phyloP scores from a whole-genome alignment of 2,329 filamentous ascomycete genomes.

The Penicillium capsulatum region DNA sequence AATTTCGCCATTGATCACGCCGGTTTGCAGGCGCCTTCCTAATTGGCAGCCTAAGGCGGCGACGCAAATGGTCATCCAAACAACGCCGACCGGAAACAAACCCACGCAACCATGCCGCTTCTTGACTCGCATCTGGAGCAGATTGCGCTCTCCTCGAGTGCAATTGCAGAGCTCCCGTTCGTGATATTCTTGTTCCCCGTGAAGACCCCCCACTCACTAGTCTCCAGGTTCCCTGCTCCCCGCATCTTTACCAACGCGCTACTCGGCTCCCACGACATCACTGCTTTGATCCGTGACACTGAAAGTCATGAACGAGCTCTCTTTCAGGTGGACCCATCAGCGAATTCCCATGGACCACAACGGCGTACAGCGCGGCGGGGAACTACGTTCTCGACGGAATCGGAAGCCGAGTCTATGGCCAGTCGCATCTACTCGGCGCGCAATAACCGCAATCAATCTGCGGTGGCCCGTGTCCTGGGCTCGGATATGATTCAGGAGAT shows the following conservation, averaged over 20 bases:
- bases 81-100: background rate
- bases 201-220: background rate
- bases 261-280: slow-evolving; percentile 85
- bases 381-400: slow-evolving; percentile 46
- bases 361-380: slow-evolving; percentile 46
- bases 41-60: slow-evolving; percentile 14
- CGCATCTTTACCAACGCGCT: slow-evolving; percentile 95
- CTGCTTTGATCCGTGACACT: slow-evolving; percentile 87
- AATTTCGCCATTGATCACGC: background rate
- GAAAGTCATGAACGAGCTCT: slow-evolving; percentile 91
- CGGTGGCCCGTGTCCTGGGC: slow-evolving; percentile 84
- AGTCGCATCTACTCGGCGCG: slow-evolving; percentile 47
- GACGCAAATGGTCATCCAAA: background rate
- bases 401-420: slow-evolving; percentile 41
- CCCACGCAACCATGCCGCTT: slow-evolving; percentile 56
- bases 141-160: slow-evolving; percentile 69
- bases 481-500: slow-evolving; percentile 82
- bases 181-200: slow-evolving; percentile 20
- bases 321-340: slow-evolving; percentile 79
- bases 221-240: slow-evolving; percentile 73
- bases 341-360: slow-evolving; percentile 46
- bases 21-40: slow-evolving; percentile 1
- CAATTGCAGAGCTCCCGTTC: slow-evolving; percentile 70
- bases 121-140: slow-evolving; percentile 70
- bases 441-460: slow-evolving; percentile 66